phyloP scores from a whole-genome alignment of 495 filamentous ascomycete species.

The Penicillium herquei region DNA sequence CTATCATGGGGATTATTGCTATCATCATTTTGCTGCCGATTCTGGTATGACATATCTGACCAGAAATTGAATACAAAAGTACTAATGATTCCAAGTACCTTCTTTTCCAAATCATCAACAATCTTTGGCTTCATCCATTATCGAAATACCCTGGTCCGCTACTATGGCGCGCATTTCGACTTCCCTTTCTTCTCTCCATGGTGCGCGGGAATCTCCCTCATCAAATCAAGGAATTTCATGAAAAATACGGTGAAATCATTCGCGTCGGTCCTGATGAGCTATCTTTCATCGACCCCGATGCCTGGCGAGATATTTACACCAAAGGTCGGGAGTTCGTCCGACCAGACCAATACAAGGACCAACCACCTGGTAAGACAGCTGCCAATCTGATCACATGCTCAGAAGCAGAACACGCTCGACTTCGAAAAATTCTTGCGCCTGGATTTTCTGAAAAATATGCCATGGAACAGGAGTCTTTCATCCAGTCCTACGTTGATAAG shows the following conservation, averaged over 20 bases:
- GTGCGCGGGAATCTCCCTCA: background rate
- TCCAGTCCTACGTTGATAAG: background rate
- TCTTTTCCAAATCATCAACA: background rate
- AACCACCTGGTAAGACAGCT: background rate
- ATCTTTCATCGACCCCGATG: constrained; percentile 10
- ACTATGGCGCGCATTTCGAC: background rate
- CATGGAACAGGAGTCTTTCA: background rate
- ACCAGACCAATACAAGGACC: background rate
- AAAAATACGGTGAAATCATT: constrained; percentile 28
- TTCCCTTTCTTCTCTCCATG: background rate
- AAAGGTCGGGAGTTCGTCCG: background rate
- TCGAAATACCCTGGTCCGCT: background rate
- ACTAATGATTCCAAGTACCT: background rate
- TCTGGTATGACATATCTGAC: background rate
- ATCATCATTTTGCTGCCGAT: background rate
- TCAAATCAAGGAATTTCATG: constrained; percentile 13
- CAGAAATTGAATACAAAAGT: background rate
- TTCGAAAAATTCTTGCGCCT: constrained; percentile 2
- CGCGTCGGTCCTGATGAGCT: constrained; percentile 22
- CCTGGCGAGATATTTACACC: background rate
- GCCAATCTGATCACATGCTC: constrained; percentile 7
- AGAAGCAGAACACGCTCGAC: constrained; percentile 3
- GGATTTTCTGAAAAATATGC: background rate
- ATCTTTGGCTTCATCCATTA: background rate
- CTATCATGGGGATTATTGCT: background rate